phyloP scores from a whole-genome alignment of 2,329 filamentous ascomycete species.

The Botrytis tulipae region DNA sequence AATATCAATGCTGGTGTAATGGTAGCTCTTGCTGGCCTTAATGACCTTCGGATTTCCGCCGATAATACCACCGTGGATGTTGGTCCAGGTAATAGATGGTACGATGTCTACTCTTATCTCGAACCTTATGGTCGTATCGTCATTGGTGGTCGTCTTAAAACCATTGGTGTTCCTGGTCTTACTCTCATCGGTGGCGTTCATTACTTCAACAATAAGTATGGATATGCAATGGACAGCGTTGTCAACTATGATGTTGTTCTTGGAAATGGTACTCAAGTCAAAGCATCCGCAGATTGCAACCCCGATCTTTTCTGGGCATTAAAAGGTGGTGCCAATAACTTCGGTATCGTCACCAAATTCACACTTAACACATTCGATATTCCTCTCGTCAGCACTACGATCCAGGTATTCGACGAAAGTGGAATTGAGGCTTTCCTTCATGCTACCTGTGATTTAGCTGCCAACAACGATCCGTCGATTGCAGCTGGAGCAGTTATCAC shows the following conservation, averaged over 20 bases:
- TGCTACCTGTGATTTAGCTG: constrained; percentile 21
- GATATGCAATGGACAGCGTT: constrained; percentile 28
- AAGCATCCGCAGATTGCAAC: constrained; percentile 43
- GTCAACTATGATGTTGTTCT: constrained; percentile 37
- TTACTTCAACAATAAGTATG: constrained; percentile 28
- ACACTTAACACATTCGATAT: constrained; percentile 39
- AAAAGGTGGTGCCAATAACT: constrained; percentile 46
- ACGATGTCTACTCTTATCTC: constrained; percentile 28
- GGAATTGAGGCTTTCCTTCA: constrained; percentile 21
- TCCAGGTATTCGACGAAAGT: constrained; percentile 21
- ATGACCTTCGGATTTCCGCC: constrained; percentile 32
- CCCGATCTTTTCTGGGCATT: constrained; percentile 53
- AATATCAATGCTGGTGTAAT: constrained; percentile 50
- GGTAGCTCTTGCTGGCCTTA: constrained; percentile 46
- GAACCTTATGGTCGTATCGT: constrained; percentile 20
- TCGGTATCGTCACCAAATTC: constrained; percentile 51
- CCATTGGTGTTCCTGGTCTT: constrained; percentile 30
- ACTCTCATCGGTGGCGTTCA: constrained; percentile 31
- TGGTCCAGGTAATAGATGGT: constrained; percentile 43
- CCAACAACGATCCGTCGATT: constrained; percentile 16
- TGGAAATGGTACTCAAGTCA: constrained; percentile 49
- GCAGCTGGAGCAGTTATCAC: constrained; percentile 23
- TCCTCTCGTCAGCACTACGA: constrained; percentile 23
- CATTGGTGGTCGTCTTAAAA: constrained; percentile 25
- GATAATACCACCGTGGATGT: constrained; percentile 38